Evolutionary conservation across 768 basidiomycete genomes (phyloP).

Genomic region (Podaxis sp.): DNA sequence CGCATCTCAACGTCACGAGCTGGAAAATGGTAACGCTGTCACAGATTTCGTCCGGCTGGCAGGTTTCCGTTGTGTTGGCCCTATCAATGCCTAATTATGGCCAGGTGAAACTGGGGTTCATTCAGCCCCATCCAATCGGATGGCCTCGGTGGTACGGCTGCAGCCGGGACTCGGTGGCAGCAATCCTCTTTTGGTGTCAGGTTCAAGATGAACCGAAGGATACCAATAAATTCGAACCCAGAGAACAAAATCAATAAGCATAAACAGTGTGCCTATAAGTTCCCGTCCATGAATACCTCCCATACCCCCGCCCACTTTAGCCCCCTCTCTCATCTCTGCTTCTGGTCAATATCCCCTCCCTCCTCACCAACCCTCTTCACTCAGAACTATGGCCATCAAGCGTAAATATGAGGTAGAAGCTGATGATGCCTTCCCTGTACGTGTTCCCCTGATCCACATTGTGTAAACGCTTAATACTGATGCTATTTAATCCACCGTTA

Average conservation of each 20-base stretch:
- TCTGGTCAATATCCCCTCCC: constrained; percentile 18
- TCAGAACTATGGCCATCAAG: constrained; percentile 61
- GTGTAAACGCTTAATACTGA: constrained; percentile 20
- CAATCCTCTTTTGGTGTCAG: constrained; percentile 7
- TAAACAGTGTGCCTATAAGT: constrained; percentile 30
- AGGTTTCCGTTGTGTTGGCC: constrained; percentile 2
- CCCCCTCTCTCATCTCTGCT: constrained; percentile 18
- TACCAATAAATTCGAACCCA: constrained; percentile 19
- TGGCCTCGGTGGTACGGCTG: constrained; percentile 17
- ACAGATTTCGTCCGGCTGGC: neutral
- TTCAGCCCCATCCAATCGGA: constrained; percentile 27
- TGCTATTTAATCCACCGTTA: constrained; percentile 27
- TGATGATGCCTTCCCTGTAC: constrained; percentile 52
- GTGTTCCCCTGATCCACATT: constrained; percentile 17
- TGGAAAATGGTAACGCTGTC: constrained; percentile 4
- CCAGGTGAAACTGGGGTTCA: constrained; percentile 26
- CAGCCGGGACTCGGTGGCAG: constrained; percentile 19
- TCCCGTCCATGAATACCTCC: constrained; percentile 9
- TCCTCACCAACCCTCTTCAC: constrained; percentile 5
- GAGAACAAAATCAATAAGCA: constrained; percentile 20
- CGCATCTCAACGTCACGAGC: constrained; percentile 9
- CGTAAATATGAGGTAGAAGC: constrained; percentile 67
- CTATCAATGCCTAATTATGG: constrained; percentile 8
- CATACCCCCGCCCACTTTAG: constrained; percentile 14
- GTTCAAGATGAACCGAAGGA: constrained; percentile 5